Evolutionary conservation across 108 stramenopile genomes (phyloP).

Genomic region (Pseudonitzschia multiseries): DNA sequence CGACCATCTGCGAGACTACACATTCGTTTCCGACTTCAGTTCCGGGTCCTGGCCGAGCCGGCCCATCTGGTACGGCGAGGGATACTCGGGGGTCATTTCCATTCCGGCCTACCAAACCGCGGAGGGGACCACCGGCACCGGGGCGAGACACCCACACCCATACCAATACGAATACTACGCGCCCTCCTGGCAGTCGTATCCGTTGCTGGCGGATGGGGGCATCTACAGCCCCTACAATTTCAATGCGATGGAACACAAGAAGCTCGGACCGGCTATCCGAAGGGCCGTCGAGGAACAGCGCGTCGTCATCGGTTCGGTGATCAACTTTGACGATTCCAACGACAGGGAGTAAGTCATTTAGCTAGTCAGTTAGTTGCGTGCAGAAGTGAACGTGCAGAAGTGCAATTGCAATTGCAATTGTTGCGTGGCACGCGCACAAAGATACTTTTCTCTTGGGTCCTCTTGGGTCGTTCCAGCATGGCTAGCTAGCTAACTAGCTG

Average conservation of each 20-base stretch:
- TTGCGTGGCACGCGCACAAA: too few relatives aligned
- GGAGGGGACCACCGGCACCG: too few relatives aligned
- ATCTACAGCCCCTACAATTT: neutral
- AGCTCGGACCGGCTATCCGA: neutral
- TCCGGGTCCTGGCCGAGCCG: neutral
- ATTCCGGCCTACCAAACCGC: too few relatives aligned
- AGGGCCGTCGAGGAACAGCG: neutral
- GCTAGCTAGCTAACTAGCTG: too few relatives aligned
- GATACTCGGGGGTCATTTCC: too few relatives aligned
- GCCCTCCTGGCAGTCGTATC: slow-evolving; percentile 5
- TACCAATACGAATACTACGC: too few relatives aligned
- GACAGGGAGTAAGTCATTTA: neutral
- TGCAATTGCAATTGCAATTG: neutral
- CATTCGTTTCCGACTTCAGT: neutral
- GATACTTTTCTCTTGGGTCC: too few relatives aligned
- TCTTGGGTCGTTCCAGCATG: too few relatives aligned
- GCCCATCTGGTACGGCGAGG: neutral
- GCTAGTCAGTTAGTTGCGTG: neutral
- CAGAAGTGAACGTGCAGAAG: neutral
- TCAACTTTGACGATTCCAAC: slow-evolving; percentile 5
- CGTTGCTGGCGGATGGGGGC: neutral
- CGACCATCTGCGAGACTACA: neutral
- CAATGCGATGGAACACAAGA: slow-evolving; percentile 4
- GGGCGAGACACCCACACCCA: too few relatives aligned
- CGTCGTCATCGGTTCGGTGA: neutral